Base-by-base conservation (phyloP, 2,329 filamentous ascomycete species). In the Microcera coccophila region DNA sequence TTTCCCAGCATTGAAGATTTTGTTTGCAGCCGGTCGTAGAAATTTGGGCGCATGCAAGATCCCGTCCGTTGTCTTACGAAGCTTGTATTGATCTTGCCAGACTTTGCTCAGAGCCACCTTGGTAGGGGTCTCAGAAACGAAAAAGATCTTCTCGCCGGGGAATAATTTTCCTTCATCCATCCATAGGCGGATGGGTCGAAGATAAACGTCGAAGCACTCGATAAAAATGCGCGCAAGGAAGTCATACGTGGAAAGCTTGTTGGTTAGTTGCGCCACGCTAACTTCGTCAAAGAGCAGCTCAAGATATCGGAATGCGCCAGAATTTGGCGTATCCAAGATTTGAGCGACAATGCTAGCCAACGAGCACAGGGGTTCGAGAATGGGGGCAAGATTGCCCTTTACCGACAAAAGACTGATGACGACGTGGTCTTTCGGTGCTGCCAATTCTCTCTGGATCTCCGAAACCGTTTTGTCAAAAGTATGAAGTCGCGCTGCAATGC, bases 1-100 rank as follows among this genome's bases (percentile, higher is more conserved):
- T 65, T 96, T 96, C 1, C 91, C 91, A 2, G 88, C 84, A 1
- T 84, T 89, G 56, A 95, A 91, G 28, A 96, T 88, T 48, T 82
- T 85, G 18, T 72, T 68, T 1, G 80, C 81, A 2, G 83, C 78
- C 3, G 83, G 75, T 29, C 82, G 79, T 4, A 96, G 72, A 51
- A 95, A 96, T 3, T 69, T 74, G 0, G 91, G 90, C 0, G 84
- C 82, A 54, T 85, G 81, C 1, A 90, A 63, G 2, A 68, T 66
- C 14, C 82, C 81, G 32, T 80, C 71, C 3, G 74, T 63, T 1
- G 81, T 79, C 11, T 69, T 72, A 19, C 83, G 79, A 12, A 96
- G 69, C 17, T 76, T 72, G 62, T 83, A 96, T 55, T 84, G 81
- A 44, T 83, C 76, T 51, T 84, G 76, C 91, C 91, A 97, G 8